phyloP scores from a whole-genome alignment of 2,329 filamentous ascomycete species.

The Colletotrichum tamarilloi region DNA sequence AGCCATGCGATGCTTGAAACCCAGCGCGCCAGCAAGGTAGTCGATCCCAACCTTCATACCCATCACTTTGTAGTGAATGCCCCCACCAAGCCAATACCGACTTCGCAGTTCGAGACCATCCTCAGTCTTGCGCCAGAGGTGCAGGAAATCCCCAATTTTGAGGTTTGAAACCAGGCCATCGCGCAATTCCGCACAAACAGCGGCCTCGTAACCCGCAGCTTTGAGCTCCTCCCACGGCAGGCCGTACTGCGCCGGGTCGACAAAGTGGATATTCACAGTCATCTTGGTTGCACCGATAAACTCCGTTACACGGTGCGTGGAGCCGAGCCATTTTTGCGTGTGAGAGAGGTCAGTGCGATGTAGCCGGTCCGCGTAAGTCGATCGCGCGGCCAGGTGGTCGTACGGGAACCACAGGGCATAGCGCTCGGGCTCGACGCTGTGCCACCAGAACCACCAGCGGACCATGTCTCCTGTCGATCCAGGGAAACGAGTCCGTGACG shows the following conservation, averaged over 20 bases:
- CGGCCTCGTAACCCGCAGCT: conserved; percentile 22
- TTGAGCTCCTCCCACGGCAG: conserved; percentile 28
- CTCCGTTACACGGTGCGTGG: conserved; percentile 31
- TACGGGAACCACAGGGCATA: conserved; percentile 32
- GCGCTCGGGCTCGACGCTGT: conserved; percentile 33
- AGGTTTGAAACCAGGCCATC: conserved; percentile 22
- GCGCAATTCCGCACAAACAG: conserved; percentile 19
- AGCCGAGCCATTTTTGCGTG: conserved; percentile 33
- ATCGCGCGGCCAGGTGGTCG: conserved; percentile 23
- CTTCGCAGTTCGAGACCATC: conserved; percentile 25
- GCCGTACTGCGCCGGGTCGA: conserved; percentile 29
- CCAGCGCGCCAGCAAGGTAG: conserved; percentile 21
- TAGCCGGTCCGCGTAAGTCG: conserved; percentile 24
- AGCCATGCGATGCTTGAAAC: conserved; percentile 22
- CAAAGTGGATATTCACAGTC: conserved; percentile 27
- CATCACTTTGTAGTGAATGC: conserved; percentile 24
- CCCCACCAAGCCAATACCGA: conserved; percentile 28
- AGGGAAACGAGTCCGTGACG: conserved; percentile 29
- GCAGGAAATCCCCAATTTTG: conserved; percentile 30
- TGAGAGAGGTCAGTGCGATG: conserved; percentile 29
- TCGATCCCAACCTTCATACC: conserved; percentile 26
- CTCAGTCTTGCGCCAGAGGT: conserved; percentile 29
- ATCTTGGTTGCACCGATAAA: conserved; percentile 26
- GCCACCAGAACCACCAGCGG: conserved; percentile 35
- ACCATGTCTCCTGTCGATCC: conserved; percentile 29